Evolutionary conservation across 306 rosid species (phyloP), one percentile per base, ranked within the genome.

Genomic region (Sophora flavescens): DNA sequence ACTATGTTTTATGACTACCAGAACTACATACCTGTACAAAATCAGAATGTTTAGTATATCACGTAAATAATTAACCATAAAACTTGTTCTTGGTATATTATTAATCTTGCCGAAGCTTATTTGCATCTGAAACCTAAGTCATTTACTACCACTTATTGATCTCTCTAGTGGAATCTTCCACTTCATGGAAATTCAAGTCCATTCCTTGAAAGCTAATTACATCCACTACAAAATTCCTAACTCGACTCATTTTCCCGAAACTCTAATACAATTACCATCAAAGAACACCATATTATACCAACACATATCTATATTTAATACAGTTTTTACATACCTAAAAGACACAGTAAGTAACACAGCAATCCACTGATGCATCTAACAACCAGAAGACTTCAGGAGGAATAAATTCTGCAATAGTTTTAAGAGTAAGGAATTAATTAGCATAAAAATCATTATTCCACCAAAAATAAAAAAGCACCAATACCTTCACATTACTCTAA

Each of bases 141-240:
- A 67, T 74, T 51, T 38, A 74, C 75, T 56, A 30, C 70, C 65
- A 74, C 72, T 56, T 64, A 45, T 36, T 54, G 42, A 63, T 63
- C 60, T 64, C 74, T 39, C 39, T 17, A 51, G n/a, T 60, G 16
- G 11, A 79, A 35, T 63, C 78, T 71, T 54, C 51, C 53, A 54
- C 70, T 74, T 57, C 13, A 58, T 18, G 12, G 72, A 72, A 63
- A 81, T 39, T 67, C 75, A 67, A 39, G 68, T 38, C 56, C 60
- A 61, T 26, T 78, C 53, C 14, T 12, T 50, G 50, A 52, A 38
- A 70, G 57, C 32, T 57, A 48, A 28, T 2, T 2, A 41, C 60
- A 62, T 38, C 36, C 72, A 79, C 67, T 44, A 80, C 56, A 74
- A 53, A 74, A 74, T 59, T 59, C 74, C 58, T n/a, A 68, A 38